These are phyloP conservation scores for Microsporum canis DNA, from an alignment of 2,329 filamentous ascomycete genomes.

Conservation along the genomic window DNA sequence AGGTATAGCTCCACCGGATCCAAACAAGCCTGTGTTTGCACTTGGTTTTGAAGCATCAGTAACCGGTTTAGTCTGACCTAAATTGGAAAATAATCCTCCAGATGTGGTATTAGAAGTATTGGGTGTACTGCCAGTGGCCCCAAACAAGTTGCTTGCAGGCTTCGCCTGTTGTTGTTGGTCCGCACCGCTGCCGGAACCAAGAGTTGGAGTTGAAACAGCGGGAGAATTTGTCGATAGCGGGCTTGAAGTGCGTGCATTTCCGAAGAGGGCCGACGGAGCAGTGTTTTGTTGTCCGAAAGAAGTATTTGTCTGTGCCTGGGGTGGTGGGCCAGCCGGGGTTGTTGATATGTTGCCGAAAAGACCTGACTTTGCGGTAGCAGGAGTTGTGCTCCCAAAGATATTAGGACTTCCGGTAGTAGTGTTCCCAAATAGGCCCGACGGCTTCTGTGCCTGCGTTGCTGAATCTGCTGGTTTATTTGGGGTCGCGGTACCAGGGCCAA, in stretches of 20 bases:
- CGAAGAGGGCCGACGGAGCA: background rate
- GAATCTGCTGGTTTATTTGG: slow-evolving; percentile 30
- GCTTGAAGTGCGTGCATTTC: background rate
- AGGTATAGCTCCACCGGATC: background rate
- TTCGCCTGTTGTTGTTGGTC: background rate
- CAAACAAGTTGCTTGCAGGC: background rate
- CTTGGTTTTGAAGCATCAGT: slow-evolving; percentile 6
- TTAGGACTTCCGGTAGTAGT: slow-evolving; percentile 13
- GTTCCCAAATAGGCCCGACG: slow-evolving; percentile 27
- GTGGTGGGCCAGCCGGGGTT: slow-evolving; percentile 41
- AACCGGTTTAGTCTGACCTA: slow-evolving; percentile 5
- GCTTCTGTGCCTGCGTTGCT: slow-evolving; percentile 21
- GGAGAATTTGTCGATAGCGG: slow-evolving; percentile 18
- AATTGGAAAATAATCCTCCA: slow-evolving; percentile 6
- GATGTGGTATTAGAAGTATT: slow-evolving; percentile 15
- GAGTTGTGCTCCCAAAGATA: slow-evolving; percentile 29
- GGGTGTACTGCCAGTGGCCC: slow-evolving; percentile 4
- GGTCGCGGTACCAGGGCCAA: slow-evolving; percentile 24
- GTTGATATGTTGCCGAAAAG: slow-evolving; percentile 36
- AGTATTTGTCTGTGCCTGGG: slow-evolving; percentile 16
- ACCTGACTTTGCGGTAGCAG: slow-evolving; percentile 26
- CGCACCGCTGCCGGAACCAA: background rate
- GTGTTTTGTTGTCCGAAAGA: background rate
- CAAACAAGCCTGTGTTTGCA: background rate
- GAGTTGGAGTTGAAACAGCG: slow-evolving; percentile 2